Base-by-base conservation (phyloP, 805 yeast species). In the Jamesozyma hellenica region DNA sequence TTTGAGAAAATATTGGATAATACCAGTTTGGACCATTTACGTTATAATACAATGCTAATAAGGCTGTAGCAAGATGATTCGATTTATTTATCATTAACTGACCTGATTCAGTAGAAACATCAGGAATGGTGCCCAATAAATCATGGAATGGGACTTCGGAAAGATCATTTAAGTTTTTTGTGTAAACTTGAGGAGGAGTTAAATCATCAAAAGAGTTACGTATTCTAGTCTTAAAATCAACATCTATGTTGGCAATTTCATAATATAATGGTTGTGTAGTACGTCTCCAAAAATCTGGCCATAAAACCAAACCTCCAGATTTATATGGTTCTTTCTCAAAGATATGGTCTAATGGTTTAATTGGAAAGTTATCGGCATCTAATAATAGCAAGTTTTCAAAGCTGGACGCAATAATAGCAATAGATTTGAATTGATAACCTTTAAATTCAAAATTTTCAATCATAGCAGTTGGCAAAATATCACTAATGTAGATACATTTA, bases 251-350 rank as follows among this genome's bases (percentile, higher is more conserved):
- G 0, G 85, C 85, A 47, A 85, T 77, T 19, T 74, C 71, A 58
- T 81, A 85, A 51, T 72, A 80, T 28, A 63, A 61, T 5, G 95
- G 94, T 1, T 83, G 75, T 1, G 88, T 82, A 7, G 88, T 77
- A 47, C 95, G 70, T 57, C 79, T 73, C 95, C 95, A 85, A 58
- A 78, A 85, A 60, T 85, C 95, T 2, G 94, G 94, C 90, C 94
- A 85, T 23, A 77, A 58, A 17, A 78, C 62, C 55, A 75, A 61
- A 41, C 79, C 75, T 42, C 67, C 61, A 11, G 67, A 55, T n/a
- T 52, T 46, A 26, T 38, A 38, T 59, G 84, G 78, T 37, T 76
- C 75, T 11, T 70, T 59, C 4, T 63, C 63, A 55, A 85, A 81
- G 19, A 83, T 54, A 16, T 59, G 55, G 47, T 77, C 82, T 2